Conservation (phyloP, 2,329 filamentous ascomycete species). For the Emergomyces pasteurianus region DNA sequence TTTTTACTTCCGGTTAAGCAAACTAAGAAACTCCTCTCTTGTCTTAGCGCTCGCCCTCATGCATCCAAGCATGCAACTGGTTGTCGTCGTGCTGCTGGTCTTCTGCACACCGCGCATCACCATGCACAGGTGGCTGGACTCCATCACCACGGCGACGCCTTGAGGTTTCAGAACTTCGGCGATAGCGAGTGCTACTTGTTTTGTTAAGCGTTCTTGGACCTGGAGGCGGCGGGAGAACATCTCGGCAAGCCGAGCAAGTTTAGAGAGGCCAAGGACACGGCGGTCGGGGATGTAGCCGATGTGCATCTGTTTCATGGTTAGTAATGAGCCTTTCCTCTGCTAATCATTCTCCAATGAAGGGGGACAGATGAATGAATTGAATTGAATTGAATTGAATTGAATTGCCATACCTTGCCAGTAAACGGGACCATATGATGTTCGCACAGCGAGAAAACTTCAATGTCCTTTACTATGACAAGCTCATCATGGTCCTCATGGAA, state of each 20-base stretch:
- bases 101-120: conserved; percentile 98
- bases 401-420: conserved; percentile 62
- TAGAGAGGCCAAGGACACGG: conserved; percentile 88
- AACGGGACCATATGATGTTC: conserved; percentile 98
- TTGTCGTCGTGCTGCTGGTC: conserved; percentile 74
- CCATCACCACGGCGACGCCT: conserved; percentile 94
- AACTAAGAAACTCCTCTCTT: conserved; percentile 83
- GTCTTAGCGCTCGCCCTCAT: conserved; percentile 91
- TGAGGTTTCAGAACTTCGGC: conserved; percentile 88
- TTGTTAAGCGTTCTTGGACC: conserved; percentile 91
- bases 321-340: neutral
- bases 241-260: conserved; percentile 88
- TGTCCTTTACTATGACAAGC: conserved; percentile 95
- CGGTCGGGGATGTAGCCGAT: conserved; percentile 93
- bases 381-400: neutral
- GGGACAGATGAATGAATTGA: neutral
- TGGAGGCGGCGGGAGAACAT: conserved; percentile 92
- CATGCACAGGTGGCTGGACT: conserved; percentile 95
- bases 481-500: conserved; percentile 97
- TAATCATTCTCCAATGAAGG: neutral
- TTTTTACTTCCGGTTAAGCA: conserved; percentile 47
- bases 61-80: conserved; percentile 93
- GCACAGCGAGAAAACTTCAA: conserved; percentile 87
- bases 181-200: conserved; percentile 88
- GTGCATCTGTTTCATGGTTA: conserved; percentile 59